Base-by-base conservation (phyloP, 2,329 filamentous ascomycete genomes). In the Colletotrichum lentis region DNA sequence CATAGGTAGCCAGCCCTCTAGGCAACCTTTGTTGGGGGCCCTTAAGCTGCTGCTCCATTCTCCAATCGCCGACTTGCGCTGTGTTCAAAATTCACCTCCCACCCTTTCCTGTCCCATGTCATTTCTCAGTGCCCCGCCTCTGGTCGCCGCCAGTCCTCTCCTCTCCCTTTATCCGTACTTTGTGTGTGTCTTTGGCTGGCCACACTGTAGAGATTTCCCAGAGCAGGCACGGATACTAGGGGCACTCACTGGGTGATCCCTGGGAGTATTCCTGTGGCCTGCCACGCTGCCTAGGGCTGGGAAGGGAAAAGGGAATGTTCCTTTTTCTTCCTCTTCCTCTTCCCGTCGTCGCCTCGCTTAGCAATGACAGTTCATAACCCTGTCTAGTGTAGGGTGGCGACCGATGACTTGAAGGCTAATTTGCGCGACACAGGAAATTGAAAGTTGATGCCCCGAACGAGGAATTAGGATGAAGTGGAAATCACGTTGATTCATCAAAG, bases 331-430 rank as follows among this genome's bases (percentile, higher is more conserved):
- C 22, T 16, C n/a, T n/a, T n/a, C n/a, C n/a, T n/a, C 43, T 43
- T 66, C 52, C 50, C 60, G 49, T 47, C 50, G 43, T 49, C 50
- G 41, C 65, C 55, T 68, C 65, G 61, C 61, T 68, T 65, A 65
- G 53, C 46, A 35, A 35, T 68, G 65, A 60, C 55, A 54, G 54
- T 55, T 62, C 55, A 43, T 41, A 58, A 65, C 65, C 65, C 62
- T 65, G 61, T 55, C 24, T 11, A 20, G n/a, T n/a, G n/a, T n/a
- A 39, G 27, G 44, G 56, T n/a, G 44, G 56, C 49, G 53, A 41
- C 35, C 35, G 54, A 68, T 53, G 64, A 54, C 54, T 50, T 50
- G 22, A 14, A 67, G 53, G 54, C 24, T 68, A 50, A 64, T 68
- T 64, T 59, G 61, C 61, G 41, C 47, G 41, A 14, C 60, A 63